Conservation (phyloP, 78 protist species). For the Tieghemostelium lacteum region DNA sequence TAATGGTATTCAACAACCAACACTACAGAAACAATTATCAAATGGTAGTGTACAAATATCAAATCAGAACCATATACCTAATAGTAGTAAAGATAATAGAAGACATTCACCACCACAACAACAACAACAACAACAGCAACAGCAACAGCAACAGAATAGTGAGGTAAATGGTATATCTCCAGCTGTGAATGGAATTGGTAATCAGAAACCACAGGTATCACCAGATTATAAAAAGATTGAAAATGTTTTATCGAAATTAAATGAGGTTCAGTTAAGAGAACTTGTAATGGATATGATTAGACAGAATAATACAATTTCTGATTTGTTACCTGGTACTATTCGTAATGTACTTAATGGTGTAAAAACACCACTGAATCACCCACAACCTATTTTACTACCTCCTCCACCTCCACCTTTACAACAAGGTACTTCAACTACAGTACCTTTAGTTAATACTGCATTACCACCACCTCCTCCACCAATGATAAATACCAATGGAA, state of each 20-base stretch:
- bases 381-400: not conserved
- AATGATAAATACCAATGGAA: not conserved
- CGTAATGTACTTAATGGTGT: slow-evolving; percentile 35
- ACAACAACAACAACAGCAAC: not conserved
- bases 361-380: not conserved
- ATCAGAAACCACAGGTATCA: not conserved
- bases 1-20: not conserved
- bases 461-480: slow-evolving; percentile 29
- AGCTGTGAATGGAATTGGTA: not conserved
- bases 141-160: not conserved
- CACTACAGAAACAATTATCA: not conserved
- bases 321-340: slow-evolving; percentile 29
- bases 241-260: slow-evolving; percentile 20
- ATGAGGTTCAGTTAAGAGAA: slow-evolving; percentile 35
- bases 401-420: slow-evolving; percentile 21
- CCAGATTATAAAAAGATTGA: slow-evolving; percentile 68
- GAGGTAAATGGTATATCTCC: not conserved
- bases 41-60: too few relatives aligned
- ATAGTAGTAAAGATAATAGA: not conserved
- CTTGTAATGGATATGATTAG: slow-evolving; percentile 37
- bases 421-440: not conserved
- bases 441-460: not conserved
- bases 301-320: slow-evolving; percentile 15
- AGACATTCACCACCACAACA: not conserved
- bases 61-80: too few relatives aligned